Percentiles rank a stretch among this genome's conserved stretches.
Conservation (phyloP, 1,284 basidiomycete genomes). For the Sporisorium reilianum region DNA sequence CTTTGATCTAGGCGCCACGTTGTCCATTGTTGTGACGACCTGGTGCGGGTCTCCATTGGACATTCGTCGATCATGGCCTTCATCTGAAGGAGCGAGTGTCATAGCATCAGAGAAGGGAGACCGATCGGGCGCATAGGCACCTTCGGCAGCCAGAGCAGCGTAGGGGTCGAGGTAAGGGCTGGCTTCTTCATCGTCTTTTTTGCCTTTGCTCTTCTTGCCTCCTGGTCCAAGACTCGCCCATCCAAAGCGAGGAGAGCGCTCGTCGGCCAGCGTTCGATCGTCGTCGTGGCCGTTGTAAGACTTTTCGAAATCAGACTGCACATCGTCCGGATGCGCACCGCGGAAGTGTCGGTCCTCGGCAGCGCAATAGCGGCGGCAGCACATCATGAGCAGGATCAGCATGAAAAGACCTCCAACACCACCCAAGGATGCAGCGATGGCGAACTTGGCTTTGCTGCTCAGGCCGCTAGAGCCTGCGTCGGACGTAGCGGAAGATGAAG, state of each 20-base stretch:
- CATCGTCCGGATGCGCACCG: conserved; percentile 27
- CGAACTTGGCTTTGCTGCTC: conserved; percentile 48
- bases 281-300: conserved; percentile 34
- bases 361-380: conserved; percentile 53
- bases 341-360: conserved; percentile 51
- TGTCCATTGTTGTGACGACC: conserved; percentile 17
- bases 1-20: conserved; percentile 10
- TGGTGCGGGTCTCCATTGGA: conserved; percentile 23
- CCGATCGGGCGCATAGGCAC: conserved; percentile 2
- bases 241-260: conserved; percentile 37
- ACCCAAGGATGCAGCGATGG: conserved; percentile 52
- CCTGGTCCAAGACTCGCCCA: conserved; percentile 26
- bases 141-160: conserved; percentile 11
- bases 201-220: conserved; percentile 32
- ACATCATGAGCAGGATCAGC: conserved; percentile 55
- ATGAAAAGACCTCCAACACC: conserved; percentile 52
- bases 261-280: conserved; percentile 52
- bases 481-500: conserved; percentile 13
- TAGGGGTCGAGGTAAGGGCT: conserved; percentile 50
- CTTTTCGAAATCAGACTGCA: conserved; percentile 29
- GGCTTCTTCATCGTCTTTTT: conserved; percentile 26
- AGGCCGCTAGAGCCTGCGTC: conserved; percentile 20
- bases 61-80: conserved; percentile 13
- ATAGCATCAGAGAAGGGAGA: conserved; percentile 48
- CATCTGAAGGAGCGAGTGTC: conserved; percentile 39